Base-by-base conservation (phyloP, 139 green algal species). In the Zygnema circumcarinatum region DNA sequence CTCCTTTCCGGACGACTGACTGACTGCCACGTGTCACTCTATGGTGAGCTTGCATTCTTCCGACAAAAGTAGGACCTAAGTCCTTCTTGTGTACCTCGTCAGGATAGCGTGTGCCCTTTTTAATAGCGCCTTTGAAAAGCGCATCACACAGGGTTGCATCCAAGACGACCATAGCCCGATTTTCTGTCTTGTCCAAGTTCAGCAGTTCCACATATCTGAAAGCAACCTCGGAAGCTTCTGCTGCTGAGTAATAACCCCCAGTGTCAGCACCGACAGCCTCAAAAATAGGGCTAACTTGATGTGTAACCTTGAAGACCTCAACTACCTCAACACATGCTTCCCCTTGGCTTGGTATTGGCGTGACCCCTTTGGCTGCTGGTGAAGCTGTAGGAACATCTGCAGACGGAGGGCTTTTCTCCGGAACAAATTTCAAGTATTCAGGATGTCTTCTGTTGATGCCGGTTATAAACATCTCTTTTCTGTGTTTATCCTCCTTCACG, bases 401-500 rank as follows among this genome's bases (percentile, higher is more conserved):
- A 11, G 69, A 16, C 11, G 69, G 69, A 78, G 16, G 3, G 39
- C 32, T 54, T 41, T 74, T 72, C 7, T 78, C 84, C n/a, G 85
- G 85, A 25, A 36, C 20, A 81, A 86, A 90, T n/a, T 53, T 72
- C 25, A 74, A 20, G 54, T 89, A 88, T 31, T 35, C 68, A 1
- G 53, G 38, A 36, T 90, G 86, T 38, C 54, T 42, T n/a, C 84
- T 36, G 41, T 90, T 83, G 42, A 90, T n/a, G 2, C 38, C 36
- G 2, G 47, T 68, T 3, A 90, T 7, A 0, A 89, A 80, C 36
- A 85, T 36, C 86, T 90, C 86, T 72, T 90, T 90, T 16, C 80
- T 41, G 80, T 90, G 86, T 75, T 88, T 88, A 62, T 90, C 86
- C 86, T 90, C 86, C 80, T 90, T 90, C 16, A 20, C 54, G 1